phyloP scores from a whole-genome alignment of 371 early-diverging fungal genomes.

The Mucor circinelloides region DNA sequence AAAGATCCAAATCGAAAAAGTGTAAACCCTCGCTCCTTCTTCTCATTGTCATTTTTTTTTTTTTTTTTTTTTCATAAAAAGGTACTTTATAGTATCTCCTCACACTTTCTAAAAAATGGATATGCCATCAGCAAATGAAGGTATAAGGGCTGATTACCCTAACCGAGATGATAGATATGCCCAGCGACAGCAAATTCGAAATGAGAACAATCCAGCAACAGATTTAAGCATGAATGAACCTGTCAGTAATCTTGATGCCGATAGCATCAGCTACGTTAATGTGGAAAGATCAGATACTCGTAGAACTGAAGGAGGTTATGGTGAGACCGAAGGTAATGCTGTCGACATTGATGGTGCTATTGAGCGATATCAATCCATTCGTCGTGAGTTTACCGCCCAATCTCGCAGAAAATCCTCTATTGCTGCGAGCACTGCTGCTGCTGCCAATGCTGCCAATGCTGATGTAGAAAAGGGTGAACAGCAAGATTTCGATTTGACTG shows the following conservation, averaged over 20 bases:
- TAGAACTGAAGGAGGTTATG: slow-evolving; percentile 29
- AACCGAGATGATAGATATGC: slow-evolving; percentile 15
- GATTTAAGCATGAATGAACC: neutral
- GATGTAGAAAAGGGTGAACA: slow-evolving; percentile 1
- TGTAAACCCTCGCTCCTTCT: neutral
- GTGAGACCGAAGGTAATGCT: slow-evolving; percentile 42
- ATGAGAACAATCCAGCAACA: neutral
- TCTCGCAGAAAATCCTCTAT: slow-evolving; percentile 20
- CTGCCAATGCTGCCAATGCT: slow-evolving; percentile 1
- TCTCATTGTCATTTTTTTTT: neutral
- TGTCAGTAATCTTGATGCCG: neutral
- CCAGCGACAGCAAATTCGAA: neutral
- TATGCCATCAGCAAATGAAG: slow-evolving; percentile 10
- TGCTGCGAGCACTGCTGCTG: neutral
- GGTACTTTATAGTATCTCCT: neutral
- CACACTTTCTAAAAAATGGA: slow-evolving; percentile 10
- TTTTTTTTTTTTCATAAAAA: neutral
- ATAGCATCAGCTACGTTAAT: neutral
- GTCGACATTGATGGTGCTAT: slow-evolving; percentile 43
- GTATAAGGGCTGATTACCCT: slow-evolving; percentile 6
- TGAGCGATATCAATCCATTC: slow-evolving; percentile 34
- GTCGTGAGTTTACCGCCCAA: slow-evolving; percentile 41
- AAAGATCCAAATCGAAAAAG: neutral
- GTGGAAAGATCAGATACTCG: slow-evolving; percentile 8
- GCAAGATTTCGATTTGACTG: slow-evolving; percentile 25